A percentile compares a stretch with the other conserved stretches of the same genome.
Conservation (phyloP, 257 asterid species). For the Nicotiana obtusifolia region DNA sequence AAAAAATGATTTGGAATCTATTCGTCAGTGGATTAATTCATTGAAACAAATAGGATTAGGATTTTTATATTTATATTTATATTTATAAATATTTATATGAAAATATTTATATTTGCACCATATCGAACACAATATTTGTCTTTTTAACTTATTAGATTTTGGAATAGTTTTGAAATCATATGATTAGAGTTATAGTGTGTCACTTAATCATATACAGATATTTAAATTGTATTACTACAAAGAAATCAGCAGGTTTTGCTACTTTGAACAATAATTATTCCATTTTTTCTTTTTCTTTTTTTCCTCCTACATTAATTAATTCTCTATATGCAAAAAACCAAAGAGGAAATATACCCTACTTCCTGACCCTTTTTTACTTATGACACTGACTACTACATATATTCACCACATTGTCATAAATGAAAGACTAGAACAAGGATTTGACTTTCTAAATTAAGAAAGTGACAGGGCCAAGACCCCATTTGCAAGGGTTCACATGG, state of each 20-base stretch:
- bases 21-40: no score
- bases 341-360: neutral
- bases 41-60: no score
- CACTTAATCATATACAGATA: neutral
- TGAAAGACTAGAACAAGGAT: neutral
- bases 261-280: neutral
- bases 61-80: no score
- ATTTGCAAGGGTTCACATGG: neutral
- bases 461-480: conserved; percentile 3
- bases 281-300: neutral
- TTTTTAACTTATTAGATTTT: neutral
- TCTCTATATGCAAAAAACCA: neutral
- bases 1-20: no score
- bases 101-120: neutral
- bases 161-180: neutral
- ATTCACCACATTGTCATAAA: neutral
- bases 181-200: neutral
- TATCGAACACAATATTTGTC: neutral
- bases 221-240: neutral
- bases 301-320: neutral
- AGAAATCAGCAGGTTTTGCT: neutral
- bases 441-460: conserved; percentile 4
- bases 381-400: no score
- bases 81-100: no score
- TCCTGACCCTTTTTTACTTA: neutral